Evolutionary conservation across 257 asterid species (phyloP).

Genomic region (Salvia miltiorrhiza): DNA sequence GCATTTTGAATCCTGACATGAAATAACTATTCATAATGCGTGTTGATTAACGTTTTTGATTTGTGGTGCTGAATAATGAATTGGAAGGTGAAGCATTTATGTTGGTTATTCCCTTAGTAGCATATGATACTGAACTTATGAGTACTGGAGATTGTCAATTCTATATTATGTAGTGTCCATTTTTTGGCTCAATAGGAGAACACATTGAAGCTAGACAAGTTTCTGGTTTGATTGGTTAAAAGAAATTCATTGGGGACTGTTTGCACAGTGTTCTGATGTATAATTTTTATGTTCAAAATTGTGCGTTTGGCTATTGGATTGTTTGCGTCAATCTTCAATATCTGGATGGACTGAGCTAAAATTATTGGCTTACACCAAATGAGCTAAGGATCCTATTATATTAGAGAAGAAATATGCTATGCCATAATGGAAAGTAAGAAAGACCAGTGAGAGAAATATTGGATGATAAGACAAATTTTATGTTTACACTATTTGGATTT

Average conservation of each 20-base stretch:
- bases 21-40: neutral
- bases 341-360: conserved; percentile 1
- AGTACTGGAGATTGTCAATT: conserved; percentile 3
- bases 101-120: neutral
- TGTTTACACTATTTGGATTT: neutral
- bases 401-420: neutral
- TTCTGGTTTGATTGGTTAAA: conserved; percentile 1
- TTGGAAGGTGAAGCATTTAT: neutral
- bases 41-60: conserved; percentile 1
- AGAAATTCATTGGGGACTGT: neutral
- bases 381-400: neutral
- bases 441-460: neutral
- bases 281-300: neutral
- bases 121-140: neutral
- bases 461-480: neutral
- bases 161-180: neutral
- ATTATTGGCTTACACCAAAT: neutral
- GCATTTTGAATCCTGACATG: conserved; percentile 11
- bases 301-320: neutral
- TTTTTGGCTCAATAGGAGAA: conserved; percentile 1
- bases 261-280: neutral
- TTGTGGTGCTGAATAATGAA: neutral
- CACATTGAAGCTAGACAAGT: neutral
- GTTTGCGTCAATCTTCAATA: neutral
- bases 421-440: neutral